Evolutionary conservation across 495 filamentous ascomycete species (phyloP), one percentile per base, ranked within the genome.

Genomic region (Daldinia grandis): DNA sequence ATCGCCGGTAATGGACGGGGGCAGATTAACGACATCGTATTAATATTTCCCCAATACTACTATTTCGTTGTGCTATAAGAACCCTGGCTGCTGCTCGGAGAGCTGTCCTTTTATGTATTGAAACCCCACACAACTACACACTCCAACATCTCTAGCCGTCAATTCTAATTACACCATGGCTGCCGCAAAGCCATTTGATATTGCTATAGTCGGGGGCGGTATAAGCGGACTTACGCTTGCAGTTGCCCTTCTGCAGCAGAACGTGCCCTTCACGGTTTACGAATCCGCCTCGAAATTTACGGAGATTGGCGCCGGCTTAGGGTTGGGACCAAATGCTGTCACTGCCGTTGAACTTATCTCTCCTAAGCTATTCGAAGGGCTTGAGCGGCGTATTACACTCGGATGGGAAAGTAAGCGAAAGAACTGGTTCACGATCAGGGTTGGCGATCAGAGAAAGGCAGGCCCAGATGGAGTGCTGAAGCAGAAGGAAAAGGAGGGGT

Each of bases 241-340:
- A 3, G 77, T 82, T 12, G 78, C 78, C 19, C 81, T 88, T 15
- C 71, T 81, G 19, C 68, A 72, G 30, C 70, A 76, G 21, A 58
- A 69, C 37, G 72, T 90, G 40, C 75, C 79, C 1, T 69, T 84
- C 55, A 84, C 78, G 5, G 74, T 89, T 57, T 90, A 88, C 77
- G 87, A 89, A 64, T 80, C 85, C 9, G 82, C 82, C 0, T 55
- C 72, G 5, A 68, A 68, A 0, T 85, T 89, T 40, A 77, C 78
- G 1, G 85, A 87, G 66, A 84, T 91, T 4, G 90, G 90, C 28
- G 89, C 89, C 2, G 89, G 89, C 10, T 82, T 91, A 3, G 84
- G 81, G 10, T 85, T 91, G 38, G 85, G 85, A 0, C 84, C 87
- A 35, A 91, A 91, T 72, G 81, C 88, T 6, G 78, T 84, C 5